These are phyloP conservation scores for Paecilomyces dactylethromorphus DNA, from an alignment of 2,329 filamentous ascomycete genomes.

Conservation along the genomic window DNA sequence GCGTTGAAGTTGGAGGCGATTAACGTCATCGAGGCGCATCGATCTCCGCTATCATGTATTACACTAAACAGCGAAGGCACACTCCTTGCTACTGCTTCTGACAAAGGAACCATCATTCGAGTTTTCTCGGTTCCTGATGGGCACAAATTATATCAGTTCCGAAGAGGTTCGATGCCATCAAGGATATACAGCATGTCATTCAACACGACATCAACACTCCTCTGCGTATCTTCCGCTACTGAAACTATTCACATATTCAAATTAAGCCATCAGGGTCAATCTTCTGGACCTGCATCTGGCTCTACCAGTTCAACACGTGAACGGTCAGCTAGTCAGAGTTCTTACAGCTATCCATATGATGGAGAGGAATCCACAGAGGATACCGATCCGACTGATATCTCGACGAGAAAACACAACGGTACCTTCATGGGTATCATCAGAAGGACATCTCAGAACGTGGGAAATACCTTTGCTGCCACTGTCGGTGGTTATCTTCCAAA, in stretches of 20 bases:
- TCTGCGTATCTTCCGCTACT: slow-evolving; percentile 92
- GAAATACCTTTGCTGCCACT: slow-evolving; percentile 78
- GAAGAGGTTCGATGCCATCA: slow-evolving; percentile 88
- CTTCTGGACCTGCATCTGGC: slow-evolving; percentile 18
- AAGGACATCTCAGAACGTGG: slow-evolving; percentile 91
- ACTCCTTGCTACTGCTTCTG: slow-evolving; percentile 85
- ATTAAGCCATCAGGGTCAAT: slow-evolving; percentile 44
- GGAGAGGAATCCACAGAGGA: slow-evolving; percentile 26
- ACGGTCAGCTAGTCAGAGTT: slow-evolving; percentile 18
- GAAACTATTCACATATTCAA: slow-evolving; percentile 98
- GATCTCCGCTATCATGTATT: slow-evolving; percentile 82
- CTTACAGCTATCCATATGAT: slow-evolving; percentile 19
- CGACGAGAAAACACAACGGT: slow-evolving; percentile 52
- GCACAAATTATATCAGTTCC: slow-evolving; percentile 92
- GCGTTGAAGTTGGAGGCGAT: slow-evolving; percentile 82
- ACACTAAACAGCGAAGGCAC: slow-evolving; percentile 90
- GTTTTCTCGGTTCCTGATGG: slow-evolving; percentile 89
- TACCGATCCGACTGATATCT: slow-evolving; percentile 24
- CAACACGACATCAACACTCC: slow-evolving; percentile 84
- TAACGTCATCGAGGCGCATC: slow-evolving; percentile 92
- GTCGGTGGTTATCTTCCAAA: slow-evolving; percentile 88
- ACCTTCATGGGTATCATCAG: slow-evolving; percentile 85
- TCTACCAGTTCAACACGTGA: slow-evolving; percentile 19
- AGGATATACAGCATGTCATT: slow-evolving; percentile 99
- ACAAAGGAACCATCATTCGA: slow-evolving; percentile 94